phyloP scores from a whole-genome alignment of 2,329 filamentous ascomycete species.

The Phialemonium atrogriseum region DNA sequence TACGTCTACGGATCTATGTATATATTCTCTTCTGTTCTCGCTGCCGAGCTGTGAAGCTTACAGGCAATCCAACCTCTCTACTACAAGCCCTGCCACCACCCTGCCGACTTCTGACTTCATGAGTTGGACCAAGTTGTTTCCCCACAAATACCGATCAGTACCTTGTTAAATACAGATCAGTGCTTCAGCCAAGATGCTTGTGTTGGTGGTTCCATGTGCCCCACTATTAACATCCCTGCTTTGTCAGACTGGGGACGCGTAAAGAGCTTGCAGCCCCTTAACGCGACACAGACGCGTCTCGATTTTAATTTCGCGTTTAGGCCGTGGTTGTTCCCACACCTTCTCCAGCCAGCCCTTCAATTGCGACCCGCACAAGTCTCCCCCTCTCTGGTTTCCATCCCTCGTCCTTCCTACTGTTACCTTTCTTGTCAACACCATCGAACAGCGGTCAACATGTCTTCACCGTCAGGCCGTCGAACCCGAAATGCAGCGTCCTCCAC shows the following conservation, averaged over 20 bases:
- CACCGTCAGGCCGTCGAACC: conserved; percentile 45
- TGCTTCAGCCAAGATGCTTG: too few species aligned
- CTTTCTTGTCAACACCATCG: conserved; percentile 1
- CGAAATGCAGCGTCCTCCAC: conserved; percentile 47
- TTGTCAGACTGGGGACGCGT: too few species aligned
- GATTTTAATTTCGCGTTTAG: conserved; percentile 4
- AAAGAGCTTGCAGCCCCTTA: conserved; percentile 24
- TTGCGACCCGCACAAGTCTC: conserved; percentile 1
- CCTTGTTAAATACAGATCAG: too few species aligned
- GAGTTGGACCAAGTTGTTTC: too few species aligned
- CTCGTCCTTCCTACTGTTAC: conserved; percentile 1
- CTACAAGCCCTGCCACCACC: too few species aligned
- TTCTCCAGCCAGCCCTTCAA: conserved; percentile 9
- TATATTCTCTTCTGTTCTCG: too few species aligned
- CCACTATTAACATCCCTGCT: too few species aligned
- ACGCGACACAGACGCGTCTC: conserved; percentile 26
- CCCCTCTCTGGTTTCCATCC: background rate
- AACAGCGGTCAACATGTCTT: conserved; percentile 43
- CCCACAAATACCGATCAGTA: too few species aligned
- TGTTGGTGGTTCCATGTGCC: too few species aligned
- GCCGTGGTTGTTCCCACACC: background rate
- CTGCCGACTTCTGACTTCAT: too few species aligned
- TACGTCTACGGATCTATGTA: too few species aligned
- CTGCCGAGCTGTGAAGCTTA: conserved; percentile 6
- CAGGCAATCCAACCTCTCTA: too few species aligned